These are phyloP conservation scores for Colletotrichum gloeosporioides DNA, from an alignment of 2,329 filamentous ascomycete species.

Conservation along the genomic window DNA sequence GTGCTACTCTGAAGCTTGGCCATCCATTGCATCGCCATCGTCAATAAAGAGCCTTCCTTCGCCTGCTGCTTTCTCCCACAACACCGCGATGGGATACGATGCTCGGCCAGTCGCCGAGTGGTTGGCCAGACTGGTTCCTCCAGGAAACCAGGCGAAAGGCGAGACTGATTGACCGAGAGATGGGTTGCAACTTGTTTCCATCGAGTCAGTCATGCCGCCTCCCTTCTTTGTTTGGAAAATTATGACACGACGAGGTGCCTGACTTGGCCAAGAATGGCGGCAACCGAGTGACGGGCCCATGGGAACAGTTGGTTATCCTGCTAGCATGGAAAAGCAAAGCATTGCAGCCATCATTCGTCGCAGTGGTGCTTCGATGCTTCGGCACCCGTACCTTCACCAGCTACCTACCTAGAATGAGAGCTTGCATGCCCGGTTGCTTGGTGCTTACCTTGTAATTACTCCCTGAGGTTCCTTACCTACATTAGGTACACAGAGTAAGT, in stretches of 20 bases:
- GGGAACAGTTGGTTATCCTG: not conserved
- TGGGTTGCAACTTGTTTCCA: constrained; percentile 14
- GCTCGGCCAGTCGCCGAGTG: not conserved
- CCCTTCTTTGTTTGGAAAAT: constrained; percentile 12
- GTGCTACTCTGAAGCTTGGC: not conserved
- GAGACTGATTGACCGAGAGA: constrained; percentile 11
- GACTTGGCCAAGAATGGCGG: constrained; percentile 16
- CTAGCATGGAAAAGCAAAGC: not conserved
- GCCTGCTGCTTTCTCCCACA: not conserved
- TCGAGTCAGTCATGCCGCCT: constrained; percentile 19
- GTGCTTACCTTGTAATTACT: not conserved
- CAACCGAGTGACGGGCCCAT: not conserved
- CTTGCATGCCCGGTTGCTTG: not conserved
- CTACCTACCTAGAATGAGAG: not conserved
- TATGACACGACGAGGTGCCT: constrained; percentile 16
- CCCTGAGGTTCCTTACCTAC: not conserved
- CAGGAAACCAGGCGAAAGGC: not conserved
- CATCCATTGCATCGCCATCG: not conserved
- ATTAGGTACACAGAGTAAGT: not conserved
- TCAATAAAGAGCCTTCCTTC: not conserved
- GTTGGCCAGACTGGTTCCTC: not conserved
- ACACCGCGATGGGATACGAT: not conserved
- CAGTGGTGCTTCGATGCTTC: constrained; percentile 1
- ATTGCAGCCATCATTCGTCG: not conserved
- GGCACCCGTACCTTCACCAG: not conserved